Percentiles rank a stretch among this genome's conserved stretches.
These are phyloP conservation scores for Anthostomella pinea DNA, from an alignment of 2,329 filamentous ascomycete genomes.

Conservation along the genomic window DNA sequence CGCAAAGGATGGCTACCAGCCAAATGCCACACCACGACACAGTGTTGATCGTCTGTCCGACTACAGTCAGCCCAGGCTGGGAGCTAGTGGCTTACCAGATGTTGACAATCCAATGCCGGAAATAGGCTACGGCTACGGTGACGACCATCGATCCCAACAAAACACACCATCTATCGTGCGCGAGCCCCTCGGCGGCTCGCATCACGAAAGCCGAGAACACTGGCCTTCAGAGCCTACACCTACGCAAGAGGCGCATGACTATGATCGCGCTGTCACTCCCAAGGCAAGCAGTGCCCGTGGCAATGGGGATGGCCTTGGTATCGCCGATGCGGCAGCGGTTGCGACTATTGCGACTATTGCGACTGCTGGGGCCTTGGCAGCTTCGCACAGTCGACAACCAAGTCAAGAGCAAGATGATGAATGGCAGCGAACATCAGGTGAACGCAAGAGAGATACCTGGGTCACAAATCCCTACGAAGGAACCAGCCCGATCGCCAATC, in stretches of 20 bases:
- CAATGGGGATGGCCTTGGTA: constrained; percentile 40
- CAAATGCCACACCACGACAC: constrained; percentile 54
- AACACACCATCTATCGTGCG: constrained; percentile 81
- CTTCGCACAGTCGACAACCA: constrained; percentile 49
- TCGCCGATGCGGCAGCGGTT: constrained; percentile 47
- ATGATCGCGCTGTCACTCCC: constrained; percentile 30
- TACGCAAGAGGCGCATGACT: constrained; percentile 30
- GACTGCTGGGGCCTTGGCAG: constrained; percentile 45
- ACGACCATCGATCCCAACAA: constrained; percentile 53
- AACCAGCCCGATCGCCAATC: constrained; percentile 58
- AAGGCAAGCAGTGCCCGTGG: constrained; percentile 25
- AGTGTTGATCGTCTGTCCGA: constrained; percentile 58
- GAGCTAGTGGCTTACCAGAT: constrained; percentile 67
- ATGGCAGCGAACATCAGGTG: constrained; percentile 60
- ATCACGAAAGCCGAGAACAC: constrained; percentile 26
- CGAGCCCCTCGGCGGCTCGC: constrained; percentile 61
- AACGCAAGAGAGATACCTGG: constrained; percentile 63
- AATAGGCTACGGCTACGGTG: constrained; percentile 62
- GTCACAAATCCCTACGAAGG: constrained; percentile 67
- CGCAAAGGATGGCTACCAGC: constrained; percentile 54
- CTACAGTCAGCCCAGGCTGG: constrained; percentile 54
- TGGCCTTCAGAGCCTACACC: constrained; percentile 34
- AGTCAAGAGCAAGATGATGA: constrained; percentile 63
- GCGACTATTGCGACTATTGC: constrained; percentile 52
- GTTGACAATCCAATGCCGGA: constrained; percentile 72